phyloP scores from a whole-genome alignment of 192 early-diverging fungal species.

The Coemansia javaensis region DNA sequence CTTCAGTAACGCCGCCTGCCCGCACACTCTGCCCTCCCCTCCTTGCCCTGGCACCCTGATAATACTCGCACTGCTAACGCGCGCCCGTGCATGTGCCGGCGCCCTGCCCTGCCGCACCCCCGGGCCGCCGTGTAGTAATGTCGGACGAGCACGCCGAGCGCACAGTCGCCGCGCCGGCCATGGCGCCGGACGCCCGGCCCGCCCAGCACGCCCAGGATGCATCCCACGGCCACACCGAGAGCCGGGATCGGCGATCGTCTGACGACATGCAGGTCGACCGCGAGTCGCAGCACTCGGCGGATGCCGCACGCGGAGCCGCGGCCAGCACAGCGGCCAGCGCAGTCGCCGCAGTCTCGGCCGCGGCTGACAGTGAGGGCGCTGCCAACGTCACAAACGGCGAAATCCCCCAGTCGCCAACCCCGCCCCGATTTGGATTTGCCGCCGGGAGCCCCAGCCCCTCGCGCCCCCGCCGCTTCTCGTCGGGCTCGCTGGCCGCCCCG shows the following conservation, averaged over 20 bases:
- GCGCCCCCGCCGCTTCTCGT: no score
- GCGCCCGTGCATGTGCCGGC: background rate
- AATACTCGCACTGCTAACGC: no score
- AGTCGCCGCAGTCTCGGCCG: background rate
- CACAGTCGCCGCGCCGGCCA: constrained; percentile 5
- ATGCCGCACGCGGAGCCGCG: background rate
- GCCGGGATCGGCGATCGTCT: background rate
- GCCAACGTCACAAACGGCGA: no score
- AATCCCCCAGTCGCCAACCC: no score
- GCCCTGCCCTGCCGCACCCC: background rate
- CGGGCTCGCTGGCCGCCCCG: no score
- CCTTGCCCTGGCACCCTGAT: no score
- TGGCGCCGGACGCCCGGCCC: background rate
- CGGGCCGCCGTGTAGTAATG: constrained; percentile 35
- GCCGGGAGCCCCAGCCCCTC: no score
- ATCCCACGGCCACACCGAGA: no score
- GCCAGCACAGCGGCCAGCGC: background rate
- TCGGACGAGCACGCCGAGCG: constrained; percentile 25
- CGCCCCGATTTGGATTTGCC: no score
- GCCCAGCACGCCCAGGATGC: background rate
- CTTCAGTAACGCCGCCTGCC: background rate
- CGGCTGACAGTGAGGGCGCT: no score
- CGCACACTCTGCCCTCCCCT: background rate
- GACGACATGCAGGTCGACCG: constrained; percentile 18
- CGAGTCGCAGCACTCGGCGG: constrained; percentile 2